A percentile compares a stretch with the other conserved stretches of the same genome.
Conservation (phyloP, 345 rosid species). For the Chamaenerion angustifolium region DNA sequence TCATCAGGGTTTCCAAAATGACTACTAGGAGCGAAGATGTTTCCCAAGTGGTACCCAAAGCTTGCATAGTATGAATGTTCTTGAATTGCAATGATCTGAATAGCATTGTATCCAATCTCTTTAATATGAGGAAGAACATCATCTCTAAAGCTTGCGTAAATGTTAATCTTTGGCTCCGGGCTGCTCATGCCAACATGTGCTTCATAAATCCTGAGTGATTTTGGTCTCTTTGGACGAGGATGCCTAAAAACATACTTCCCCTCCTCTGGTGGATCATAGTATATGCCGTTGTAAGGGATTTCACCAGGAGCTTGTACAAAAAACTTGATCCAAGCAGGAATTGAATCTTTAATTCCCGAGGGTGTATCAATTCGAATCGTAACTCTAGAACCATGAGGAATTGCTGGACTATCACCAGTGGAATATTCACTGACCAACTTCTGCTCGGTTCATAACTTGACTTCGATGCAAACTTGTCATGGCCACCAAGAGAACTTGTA, state of each 20-base stretch:
- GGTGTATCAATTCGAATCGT: conserved; percentile 97
- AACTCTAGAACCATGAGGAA: conserved; percentile 94
- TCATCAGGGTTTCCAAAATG: conserved; percentile 98
- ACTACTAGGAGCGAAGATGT: conserved; percentile 91
- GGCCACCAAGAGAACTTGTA: conserved; percentile 16
- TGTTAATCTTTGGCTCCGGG: conserved; percentile 72
- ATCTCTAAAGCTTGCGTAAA: conserved; percentile 82
- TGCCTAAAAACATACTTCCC: conserved; percentile 72
- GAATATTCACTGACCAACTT: conserved; percentile 18
- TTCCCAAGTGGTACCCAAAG: conserved; percentile 97
- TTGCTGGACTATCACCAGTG: conserved; percentile 19
- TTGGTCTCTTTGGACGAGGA: conserved; percentile 75
- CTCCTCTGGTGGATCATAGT: conserved; percentile 93
- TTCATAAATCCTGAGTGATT: conserved; percentile 84
- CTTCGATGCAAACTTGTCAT: conserved; percentile 9
- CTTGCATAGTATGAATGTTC: conserved; percentile 97
- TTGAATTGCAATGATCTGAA: too few species aligned
- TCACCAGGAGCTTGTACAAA: conserved; percentile 90
- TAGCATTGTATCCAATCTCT: conserved; percentile 84
- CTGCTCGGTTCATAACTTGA: conserved; percentile 21
- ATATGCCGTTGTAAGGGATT: conserved; percentile 86
- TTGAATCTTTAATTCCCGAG: too few species aligned
- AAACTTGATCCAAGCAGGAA: too few species aligned
- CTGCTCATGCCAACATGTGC: conserved; percentile 99
- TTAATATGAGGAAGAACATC: conserved; percentile 94